Percentiles rank a stretch among this genome's conserved stretches.
Evolutionary conservation across 2,329 filamentous ascomycete genomes (phyloP).

Genomic region (Fusarium brachygibbosum): DNA sequence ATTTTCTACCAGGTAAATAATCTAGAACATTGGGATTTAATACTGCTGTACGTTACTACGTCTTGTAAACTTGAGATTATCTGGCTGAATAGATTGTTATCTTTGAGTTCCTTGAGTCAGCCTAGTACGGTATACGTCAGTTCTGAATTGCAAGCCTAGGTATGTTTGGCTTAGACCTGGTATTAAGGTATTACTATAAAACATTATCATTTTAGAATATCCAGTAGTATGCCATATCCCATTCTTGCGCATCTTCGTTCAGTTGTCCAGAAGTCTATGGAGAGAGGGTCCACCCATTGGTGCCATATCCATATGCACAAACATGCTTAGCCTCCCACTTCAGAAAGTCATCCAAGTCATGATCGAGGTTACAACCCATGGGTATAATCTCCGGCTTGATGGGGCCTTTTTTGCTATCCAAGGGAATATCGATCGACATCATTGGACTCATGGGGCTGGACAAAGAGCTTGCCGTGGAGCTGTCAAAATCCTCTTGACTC

Average conservation of each 20-base stretch:
- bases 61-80: too few species aligned
- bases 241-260: background rate
- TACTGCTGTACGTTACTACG: too few species aligned
- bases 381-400: background rate
- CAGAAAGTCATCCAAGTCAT: conserved; percentile 24
- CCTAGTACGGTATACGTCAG: too few species aligned
- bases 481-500: conserved; percentile 5
- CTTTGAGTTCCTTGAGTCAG: background rate
- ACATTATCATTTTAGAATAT: conserved; percentile 5
- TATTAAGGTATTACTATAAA: conserved; percentile 11
- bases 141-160: background rate
- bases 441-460: conserved; percentile 16
- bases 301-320: conserved; percentile 27
- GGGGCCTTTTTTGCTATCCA: background rate
- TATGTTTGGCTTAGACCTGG: background rate
- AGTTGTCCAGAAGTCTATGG: background rate
- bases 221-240: background rate
- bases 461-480: background rate
- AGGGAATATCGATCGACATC: background rate
- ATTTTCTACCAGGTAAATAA: background rate
- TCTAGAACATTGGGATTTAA: too few species aligned
- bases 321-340: conserved; percentile 27
- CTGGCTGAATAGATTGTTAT: background rate
- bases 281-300: conserved; percentile 5
- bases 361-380: conserved; percentile 21